Conservation (phyloP, 345 rosid species). For the Lenwebbia sp. region DNA sequence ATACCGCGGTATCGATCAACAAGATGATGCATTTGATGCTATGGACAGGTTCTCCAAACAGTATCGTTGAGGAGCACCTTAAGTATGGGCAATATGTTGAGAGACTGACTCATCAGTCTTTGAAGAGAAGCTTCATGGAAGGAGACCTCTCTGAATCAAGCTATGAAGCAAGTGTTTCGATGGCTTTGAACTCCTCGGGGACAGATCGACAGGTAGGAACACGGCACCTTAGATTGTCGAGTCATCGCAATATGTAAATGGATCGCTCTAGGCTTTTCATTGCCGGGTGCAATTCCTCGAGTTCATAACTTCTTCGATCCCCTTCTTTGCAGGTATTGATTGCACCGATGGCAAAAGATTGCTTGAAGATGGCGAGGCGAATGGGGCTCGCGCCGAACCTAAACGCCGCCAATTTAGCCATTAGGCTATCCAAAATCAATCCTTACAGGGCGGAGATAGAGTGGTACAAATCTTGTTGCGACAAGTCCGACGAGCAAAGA, state of each 20-base stretch:
- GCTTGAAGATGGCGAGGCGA: background rate
- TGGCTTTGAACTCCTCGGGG: slow-evolving; percentile 62
- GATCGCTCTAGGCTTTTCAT: background rate
- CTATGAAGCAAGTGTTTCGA: slow-evolving; percentile 50
- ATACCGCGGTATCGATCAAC: slow-evolving; percentile 34
- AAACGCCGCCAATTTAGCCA: slow-evolving; percentile 4
- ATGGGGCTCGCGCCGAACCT: background rate
- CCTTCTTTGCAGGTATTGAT: background rate
- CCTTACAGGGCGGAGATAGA: slow-evolving; percentile 14
- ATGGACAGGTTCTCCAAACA: slow-evolving; percentile 8
- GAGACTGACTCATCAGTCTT: slow-evolving; percentile 24
- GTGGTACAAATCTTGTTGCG: slow-evolving; percentile 9
- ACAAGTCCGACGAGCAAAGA: background rate
- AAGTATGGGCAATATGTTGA: slow-evolving; percentile 47
- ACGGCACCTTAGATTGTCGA: background rate
- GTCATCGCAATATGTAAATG: background rate
- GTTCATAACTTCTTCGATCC: background rate
- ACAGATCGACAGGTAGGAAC: slow-evolving; percentile 21
- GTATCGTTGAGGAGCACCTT: slow-evolving; percentile 46
- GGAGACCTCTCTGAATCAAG: slow-evolving; percentile 36
- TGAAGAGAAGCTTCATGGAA: slow-evolving; percentile 24
- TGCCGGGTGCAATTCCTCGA: fast-evolving
- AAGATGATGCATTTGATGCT: slow-evolving; percentile 43
- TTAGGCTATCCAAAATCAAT: background rate
- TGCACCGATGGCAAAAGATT: background rate